These are phyloP conservation scores for Lecanoromycetidae sp. DNA, from an alignment of 2,329 filamentous ascomycete genomes.

Conservation along the genomic window DNA sequence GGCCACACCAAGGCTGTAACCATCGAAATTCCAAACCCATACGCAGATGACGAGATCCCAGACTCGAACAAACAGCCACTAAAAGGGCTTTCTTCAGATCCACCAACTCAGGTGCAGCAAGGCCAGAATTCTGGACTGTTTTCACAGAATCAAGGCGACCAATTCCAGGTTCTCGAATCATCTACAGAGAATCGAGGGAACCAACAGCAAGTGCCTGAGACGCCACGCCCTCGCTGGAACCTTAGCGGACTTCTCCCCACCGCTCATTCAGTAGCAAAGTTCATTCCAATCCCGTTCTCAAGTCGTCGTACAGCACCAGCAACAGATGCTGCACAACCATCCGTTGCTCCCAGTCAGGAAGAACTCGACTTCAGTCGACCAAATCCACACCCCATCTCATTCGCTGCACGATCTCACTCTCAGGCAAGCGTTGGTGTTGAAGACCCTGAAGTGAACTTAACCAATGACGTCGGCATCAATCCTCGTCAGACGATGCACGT, in stretches of 20 bases:
- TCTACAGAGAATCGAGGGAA: background rate
- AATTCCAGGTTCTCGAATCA: background rate
- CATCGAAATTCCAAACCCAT: background rate
- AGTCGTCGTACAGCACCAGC: background rate
- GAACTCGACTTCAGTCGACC: background rate
- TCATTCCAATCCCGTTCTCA: constrained; percentile 5
- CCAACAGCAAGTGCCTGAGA: constrained; percentile 4
- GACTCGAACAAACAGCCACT: background rate
- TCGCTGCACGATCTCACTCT: background rate
- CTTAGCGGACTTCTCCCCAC: background rate
- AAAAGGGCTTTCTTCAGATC: background rate
- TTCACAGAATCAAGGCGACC: background rate
- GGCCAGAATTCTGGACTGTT: no score
- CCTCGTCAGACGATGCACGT: background rate
- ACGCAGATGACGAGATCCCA: background rate
- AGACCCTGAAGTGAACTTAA: no score
- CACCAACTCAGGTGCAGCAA: no score
- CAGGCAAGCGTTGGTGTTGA: background rate
- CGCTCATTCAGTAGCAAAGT: background rate
- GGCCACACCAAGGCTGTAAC: no score
- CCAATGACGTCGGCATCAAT: background rate
- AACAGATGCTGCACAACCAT: background rate
- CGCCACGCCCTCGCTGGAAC: constrained; percentile 8
- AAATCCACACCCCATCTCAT: background rate
- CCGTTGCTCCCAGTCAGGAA: background rate